phyloP scores from a whole-genome alignment of 805 yeast species.

The Candida sphagnicola region DNA sequence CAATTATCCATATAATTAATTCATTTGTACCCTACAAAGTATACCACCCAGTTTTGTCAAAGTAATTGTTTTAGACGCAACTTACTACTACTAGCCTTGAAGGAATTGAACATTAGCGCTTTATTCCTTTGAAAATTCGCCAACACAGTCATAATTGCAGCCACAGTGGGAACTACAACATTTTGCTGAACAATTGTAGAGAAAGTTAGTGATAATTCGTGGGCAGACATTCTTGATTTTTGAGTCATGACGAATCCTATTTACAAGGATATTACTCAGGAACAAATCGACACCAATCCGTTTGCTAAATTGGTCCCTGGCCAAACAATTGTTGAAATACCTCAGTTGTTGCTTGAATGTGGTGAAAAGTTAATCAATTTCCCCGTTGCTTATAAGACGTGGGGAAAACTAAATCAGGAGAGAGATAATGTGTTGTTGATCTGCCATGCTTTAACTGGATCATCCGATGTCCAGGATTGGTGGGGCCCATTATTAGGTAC shows the following conservation, averaged over 20 bases:
- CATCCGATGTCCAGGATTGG: conserved; percentile 95
- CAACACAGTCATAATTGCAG: background rate
- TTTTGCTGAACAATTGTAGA: background rate
- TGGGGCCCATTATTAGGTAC: conserved; percentile 96
- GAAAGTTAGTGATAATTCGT: too few species aligned
- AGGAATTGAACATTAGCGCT: background rate
- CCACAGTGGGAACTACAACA: background rate
- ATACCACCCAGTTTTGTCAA: background rate
- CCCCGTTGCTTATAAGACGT: conserved; percentile 93
- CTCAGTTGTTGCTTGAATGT: conserved; percentile 71
- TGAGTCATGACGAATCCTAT: conserved; percentile 10
- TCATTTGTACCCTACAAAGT: background rate
- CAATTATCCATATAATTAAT: background rate
- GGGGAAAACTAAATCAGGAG: conserved; percentile 78
- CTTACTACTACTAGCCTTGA: background rate
- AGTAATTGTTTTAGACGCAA: background rate
- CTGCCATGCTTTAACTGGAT: conserved; percentile 94
- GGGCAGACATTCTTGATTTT: background rate
- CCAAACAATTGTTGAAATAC: conserved; percentile 77
- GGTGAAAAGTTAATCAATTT: conserved; percentile 70
- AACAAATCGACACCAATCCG: conserved; percentile 56
- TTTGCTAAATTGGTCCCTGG: conserved; percentile 66
- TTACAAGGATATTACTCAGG: conserved; percentile 39
- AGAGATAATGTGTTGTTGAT: conserved; percentile 82
- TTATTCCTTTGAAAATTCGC: background rate